Conservation (phyloP, 83 land plant species). For the Isoetes engelmannii region DNA sequence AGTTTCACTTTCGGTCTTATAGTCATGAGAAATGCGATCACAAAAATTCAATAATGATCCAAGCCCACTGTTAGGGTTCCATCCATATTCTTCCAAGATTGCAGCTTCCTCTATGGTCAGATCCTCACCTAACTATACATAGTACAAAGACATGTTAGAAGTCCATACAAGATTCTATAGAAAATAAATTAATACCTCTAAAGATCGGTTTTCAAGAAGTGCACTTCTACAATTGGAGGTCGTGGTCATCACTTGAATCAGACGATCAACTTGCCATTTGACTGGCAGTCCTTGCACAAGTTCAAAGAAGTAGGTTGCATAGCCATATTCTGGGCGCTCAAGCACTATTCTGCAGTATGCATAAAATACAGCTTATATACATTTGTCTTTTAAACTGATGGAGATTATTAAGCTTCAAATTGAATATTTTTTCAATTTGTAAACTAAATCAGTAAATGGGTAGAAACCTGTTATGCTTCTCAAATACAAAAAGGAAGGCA, state of each 20-base stretch:
- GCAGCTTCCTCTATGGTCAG: slow-evolving; percentile 57
- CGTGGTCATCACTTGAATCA: slow-evolving; percentile 66
- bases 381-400: too few species aligned
- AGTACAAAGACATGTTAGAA: neutral
- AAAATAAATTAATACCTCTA: slow-evolving; percentile 35
- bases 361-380: too few species aligned
- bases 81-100: slow-evolving; percentile 63
- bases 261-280: slow-evolving; percentile 72
- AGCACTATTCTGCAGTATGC: slow-evolving; percentile 53
- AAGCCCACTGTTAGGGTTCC: slow-evolving; percentile 65
- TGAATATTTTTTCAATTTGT: too few species aligned
- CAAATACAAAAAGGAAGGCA: slow-evolving; percentile 74
- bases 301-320: slow-evolving; percentile 93
- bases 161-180: neutral
- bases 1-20: slow-evolving; percentile 39
- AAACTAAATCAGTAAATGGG: neutral
- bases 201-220: slow-evolving; percentile 61
- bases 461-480: slow-evolving; percentile 61
- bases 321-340: slow-evolving; percentile 93
- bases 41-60: slow-evolving; percentile 78
- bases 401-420: too few species aligned
- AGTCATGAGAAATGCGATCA: slow-evolving; percentile 77
- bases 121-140: slow-evolving; percentile 61
- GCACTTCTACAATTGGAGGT: slow-evolving; percentile 47
- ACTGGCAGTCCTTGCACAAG: slow-evolving; percentile 53